A percentile compares a stretch with the other conserved stretches of the same genome.
Evolutionary conservation across 495 filamentous ascomycete species (phyloP).

Genomic region (Rhizodiscina lignyota): DNA sequence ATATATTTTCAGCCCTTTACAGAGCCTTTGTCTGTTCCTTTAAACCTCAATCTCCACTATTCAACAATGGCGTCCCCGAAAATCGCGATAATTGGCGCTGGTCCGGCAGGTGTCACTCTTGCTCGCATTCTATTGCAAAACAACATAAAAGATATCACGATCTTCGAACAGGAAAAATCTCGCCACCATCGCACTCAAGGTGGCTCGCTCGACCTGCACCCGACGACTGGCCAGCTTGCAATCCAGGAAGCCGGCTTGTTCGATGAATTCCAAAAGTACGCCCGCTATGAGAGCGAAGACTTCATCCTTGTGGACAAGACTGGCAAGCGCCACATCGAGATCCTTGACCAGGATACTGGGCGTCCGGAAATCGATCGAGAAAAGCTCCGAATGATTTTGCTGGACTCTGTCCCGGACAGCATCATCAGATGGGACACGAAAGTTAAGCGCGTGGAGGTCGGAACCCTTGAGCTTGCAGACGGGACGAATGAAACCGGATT

Average conservation of each 20-base stretch:
- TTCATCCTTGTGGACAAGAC: slow-evolving; percentile 15
- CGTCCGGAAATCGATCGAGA: slow-evolving; percentile 30
- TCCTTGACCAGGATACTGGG: slow-evolving; percentile 2
- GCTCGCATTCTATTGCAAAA: slow-evolving; percentile 9
- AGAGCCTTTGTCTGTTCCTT: too few species aligned
- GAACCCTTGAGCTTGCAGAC: slow-evolving; percentile 20
- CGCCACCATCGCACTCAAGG: slow-evolving; percentile 18
- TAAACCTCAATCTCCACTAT: neutral
- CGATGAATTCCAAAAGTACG: slow-evolving; percentile 25
- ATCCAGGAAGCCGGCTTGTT: slow-evolving; percentile 31
- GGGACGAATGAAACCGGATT: slow-evolving; percentile 1
- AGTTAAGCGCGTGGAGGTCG: slow-evolving; percentile 13
- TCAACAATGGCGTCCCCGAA: neutral
- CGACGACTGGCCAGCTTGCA: slow-evolving; percentile 31
- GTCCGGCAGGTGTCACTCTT: slow-evolving; percentile 8
- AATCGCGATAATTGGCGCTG: slow-evolving; percentile 13
- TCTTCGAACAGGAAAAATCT: slow-evolving; percentile 35
- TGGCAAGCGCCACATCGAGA: slow-evolving; percentile 7
- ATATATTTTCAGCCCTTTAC: too few species aligned
- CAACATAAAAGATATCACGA: slow-evolving; percentile 19
- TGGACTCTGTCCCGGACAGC: slow-evolving; percentile 20
- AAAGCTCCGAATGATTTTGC: slow-evolving; percentile 24
- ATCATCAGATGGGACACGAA: slow-evolving; percentile 30
- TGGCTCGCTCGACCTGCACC: slow-evolving; percentile 41
- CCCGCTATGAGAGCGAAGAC: neutral